These are phyloP conservation scores for Hibiscus trionum DNA, from an alignment of 345 rosid genomes.

Conservation along the genomic window DNA sequence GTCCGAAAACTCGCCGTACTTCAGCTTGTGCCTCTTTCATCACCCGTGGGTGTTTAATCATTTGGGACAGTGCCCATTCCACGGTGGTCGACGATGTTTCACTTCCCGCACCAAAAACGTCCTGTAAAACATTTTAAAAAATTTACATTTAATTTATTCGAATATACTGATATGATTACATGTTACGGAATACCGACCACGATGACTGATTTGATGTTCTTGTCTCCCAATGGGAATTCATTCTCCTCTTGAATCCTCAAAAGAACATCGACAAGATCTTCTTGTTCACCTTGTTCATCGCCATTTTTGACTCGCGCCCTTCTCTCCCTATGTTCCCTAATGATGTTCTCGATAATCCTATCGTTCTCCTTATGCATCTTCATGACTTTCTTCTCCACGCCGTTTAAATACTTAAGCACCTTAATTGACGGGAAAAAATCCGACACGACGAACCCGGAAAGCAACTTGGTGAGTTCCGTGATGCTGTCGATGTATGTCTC, in stretches of 20 bases:
- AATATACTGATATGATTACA: too few species aligned
- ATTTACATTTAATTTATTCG: too few species aligned
- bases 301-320: not conserved
- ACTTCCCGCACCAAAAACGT: conserved; percentile 23
- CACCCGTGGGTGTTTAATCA: conserved; percentile 20
- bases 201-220: conserved; percentile 2
- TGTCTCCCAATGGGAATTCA: not conserved
- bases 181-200: not conserved
- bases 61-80: conserved; percentile 11
- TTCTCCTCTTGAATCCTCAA: conserved; percentile 4
- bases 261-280: conserved; percentile 1
- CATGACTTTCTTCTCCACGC: not conserved
- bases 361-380: not conserved
- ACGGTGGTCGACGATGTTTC: conserved; percentile 25
- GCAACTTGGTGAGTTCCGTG: not conserved
- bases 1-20: conserved; percentile 17
- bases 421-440: not conserved
- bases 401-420: not conserved
- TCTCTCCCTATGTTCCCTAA: not conserved
- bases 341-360: not conserved
- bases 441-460: not conserved
- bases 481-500: not conserved
- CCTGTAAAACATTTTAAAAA: conserved; percentile 5
- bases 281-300: not conserved
- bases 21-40: conserved; percentile 27